Evolutionary conservation across 2,329 filamentous ascomycete species (phyloP).

Genomic region (Thielaviopsis ethacetica): DNA sequence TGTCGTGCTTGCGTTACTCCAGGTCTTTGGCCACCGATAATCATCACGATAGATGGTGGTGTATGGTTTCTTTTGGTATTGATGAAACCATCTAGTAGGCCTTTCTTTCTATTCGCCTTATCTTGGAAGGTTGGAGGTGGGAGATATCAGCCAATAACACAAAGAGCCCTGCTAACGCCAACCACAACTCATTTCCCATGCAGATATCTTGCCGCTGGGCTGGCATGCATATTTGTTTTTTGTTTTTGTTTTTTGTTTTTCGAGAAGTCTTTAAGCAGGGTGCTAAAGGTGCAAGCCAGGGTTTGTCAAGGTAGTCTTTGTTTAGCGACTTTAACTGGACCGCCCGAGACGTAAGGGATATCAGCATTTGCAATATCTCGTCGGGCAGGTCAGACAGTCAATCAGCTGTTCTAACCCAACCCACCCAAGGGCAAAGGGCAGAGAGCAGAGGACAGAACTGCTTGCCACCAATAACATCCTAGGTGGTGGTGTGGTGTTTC

Average conservation of each 20-base stretch:
- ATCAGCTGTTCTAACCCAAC: too few species aligned
- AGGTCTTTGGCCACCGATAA: too few species aligned
- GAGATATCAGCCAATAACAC: neutral
- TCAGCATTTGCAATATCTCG: neutral
- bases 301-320: neutral
- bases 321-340: neutral
- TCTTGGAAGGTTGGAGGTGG: neutral
- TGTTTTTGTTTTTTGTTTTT: neutral
- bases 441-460: neutral
- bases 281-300: neutral
- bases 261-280: neutral
- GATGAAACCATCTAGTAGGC: neutral
- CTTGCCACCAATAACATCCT: neutral
- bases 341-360: neutral
- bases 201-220: neutral
- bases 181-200: neutral
- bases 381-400: too few species aligned
- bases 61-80: too few species aligned
- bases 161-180: neutral
- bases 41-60: too few species aligned
- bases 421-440: too few species aligned
- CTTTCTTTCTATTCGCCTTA: neutral
- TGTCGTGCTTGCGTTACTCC: neutral
- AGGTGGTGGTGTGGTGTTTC: neutral
- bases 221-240: neutral